phyloP scores from a whole-genome alignment of 139 green algal species.

The Tetradesmus obliquus region DNA sequence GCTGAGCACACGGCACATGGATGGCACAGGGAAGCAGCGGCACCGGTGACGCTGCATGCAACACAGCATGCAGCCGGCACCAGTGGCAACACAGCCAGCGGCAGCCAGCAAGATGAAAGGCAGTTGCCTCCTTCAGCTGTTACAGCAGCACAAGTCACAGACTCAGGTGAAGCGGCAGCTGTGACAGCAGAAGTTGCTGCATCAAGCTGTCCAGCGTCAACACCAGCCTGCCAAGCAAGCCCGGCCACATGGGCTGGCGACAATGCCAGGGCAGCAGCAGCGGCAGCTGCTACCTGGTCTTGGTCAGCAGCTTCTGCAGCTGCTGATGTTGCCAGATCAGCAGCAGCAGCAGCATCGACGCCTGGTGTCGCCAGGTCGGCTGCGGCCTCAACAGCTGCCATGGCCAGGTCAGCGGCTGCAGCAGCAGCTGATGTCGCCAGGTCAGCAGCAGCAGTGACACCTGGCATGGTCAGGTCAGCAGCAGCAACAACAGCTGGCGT shows the following conservation, averaged over 20 bases:
- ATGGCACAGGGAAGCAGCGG: background rate
- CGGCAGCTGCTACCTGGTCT: background rate
- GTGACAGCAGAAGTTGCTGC: background rate
- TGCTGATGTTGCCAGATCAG: background rate
- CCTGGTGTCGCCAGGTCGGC: background rate
- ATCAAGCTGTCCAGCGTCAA: background rate
- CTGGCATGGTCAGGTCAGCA: background rate
- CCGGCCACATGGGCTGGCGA: background rate
- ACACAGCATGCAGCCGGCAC: background rate
- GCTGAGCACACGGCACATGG: background rate
- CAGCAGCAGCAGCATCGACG: background rate
- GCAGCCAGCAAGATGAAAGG: background rate
- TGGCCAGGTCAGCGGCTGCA: background rate
- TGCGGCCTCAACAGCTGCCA: background rate
- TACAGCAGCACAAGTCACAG: background rate
- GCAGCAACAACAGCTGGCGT: background rate
- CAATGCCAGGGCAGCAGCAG: background rate
- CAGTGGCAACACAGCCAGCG: background rate
- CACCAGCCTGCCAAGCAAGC: background rate
- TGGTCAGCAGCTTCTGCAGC: background rate
- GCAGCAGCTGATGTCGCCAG: background rate
- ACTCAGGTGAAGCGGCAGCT: background rate
- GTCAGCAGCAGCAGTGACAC: slow-evolving; percentile 1
- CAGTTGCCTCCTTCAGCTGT: too few species aligned
- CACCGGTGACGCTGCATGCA: background rate